Evolutionary conservation across 192 early-diverging fungal species (phyloP), one percentile per base, ranked within the genome.

Genomic region (Entomortierella chlamydospora): DNA sequence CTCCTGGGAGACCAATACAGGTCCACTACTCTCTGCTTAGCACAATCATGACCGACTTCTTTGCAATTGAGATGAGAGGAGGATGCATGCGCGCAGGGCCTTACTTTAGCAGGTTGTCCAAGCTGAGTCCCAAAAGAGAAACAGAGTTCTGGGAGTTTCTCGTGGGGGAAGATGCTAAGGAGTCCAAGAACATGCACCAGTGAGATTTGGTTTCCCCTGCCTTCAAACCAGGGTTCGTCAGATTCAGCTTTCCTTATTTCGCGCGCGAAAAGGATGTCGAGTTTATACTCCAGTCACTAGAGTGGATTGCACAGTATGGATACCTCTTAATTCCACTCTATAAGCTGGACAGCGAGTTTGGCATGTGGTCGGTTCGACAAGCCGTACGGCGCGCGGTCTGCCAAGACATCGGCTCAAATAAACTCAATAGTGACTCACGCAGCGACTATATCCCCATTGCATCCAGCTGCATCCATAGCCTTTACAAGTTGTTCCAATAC

Each of bases 201-300:
- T 59, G 59, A 4, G 53, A 61, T 3, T 55, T 68, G 12, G 33
- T 29, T 58, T 68, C 59, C 12, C 59, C 58, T 25, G 60, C 49
- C 22, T 33, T 84, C 50, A 34, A 42, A 22, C 62, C 50, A 42
- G 82, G 80, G 0, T 84, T 70, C 52, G 65, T 79, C 18, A 66
- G 82, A 25, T 73, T 86, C 55, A 78, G 80, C 26, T 81, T 86
- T 45, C 69, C 80, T 17, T 82, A 84, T 42, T 84, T 81, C 45
- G 45, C 71, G 10, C 26, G 70, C 22, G 68, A 72, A 17, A 76
- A 77, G 31, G 82, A 84, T 15, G 74, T 86, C 0, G 82, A 84
- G 18, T 84, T 77, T 47, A 69, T 84, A 33, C 18, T 86, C 56
- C 61, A 66, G 28, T 83, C 84, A 7, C 52, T 86, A 12, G 55